Conservation (phyloP, 495 filamentous ascomycete genomes). For the Cercophora samala region DNA sequence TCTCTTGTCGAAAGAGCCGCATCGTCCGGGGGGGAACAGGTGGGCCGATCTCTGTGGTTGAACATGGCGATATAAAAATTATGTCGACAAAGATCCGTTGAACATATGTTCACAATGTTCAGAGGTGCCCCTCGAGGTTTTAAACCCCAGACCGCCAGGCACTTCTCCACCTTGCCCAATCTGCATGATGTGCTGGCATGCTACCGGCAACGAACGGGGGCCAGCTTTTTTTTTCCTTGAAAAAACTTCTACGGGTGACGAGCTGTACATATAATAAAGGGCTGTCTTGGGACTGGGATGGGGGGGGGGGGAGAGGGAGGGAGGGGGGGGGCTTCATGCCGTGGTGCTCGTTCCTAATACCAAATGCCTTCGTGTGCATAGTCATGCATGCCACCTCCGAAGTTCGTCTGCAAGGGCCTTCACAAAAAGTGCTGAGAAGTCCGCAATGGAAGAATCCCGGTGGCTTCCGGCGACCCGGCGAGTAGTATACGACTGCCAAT, state of each 20-base stretch:
- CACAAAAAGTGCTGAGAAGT: slow-evolving; percentile 7
- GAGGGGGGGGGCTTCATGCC: slow-evolving; percentile 21
- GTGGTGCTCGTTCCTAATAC: slow-evolving; percentile 14
- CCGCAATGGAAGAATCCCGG: too few relatives aligned
- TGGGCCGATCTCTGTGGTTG: slow-evolving; percentile 5
- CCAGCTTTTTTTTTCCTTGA: slow-evolving; percentile 20
- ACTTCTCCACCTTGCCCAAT: slow-evolving; percentile 34
- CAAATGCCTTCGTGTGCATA: slow-evolving; percentile 13
- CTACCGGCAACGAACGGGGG: slow-evolving; percentile 26
- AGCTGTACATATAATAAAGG: slow-evolving; percentile 24
- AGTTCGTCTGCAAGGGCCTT: slow-evolving; percentile 17
- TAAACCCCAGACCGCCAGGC: slow-evolving; percentile 27
- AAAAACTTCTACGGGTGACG: slow-evolving; percentile 26
- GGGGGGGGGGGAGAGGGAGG: slow-evolving; percentile 5
- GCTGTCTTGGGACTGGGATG: slow-evolving; percentile 1
- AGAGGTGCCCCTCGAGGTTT: slow-evolving; percentile 9
- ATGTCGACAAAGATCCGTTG: not conserved
- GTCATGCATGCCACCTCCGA: slow-evolving; percentile 18
- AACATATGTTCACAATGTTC: not conserved
- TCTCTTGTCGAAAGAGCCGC: slow-evolving; percentile 29
- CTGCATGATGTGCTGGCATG: slow-evolving; percentile 42
- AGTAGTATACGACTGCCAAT: not conserved
- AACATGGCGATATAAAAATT: slow-evolving; percentile 1
- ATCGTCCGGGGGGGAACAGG: slow-evolving; percentile 5
- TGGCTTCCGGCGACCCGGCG: not conserved